Conservation (phyloP, 148 eudicot genomes). For the Beta vulgaris region DNA sequence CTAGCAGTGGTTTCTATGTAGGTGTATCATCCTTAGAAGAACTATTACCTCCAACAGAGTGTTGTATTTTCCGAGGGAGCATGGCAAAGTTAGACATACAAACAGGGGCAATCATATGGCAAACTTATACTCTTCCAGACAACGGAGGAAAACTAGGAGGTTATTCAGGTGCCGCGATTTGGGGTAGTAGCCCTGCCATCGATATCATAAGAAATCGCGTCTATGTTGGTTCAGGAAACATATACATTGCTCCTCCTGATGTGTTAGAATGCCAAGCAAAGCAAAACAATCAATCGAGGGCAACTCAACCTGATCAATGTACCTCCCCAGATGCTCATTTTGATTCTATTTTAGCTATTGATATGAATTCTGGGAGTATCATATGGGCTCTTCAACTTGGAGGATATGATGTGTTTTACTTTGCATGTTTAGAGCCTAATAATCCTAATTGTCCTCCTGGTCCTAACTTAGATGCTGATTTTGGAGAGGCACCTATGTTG, state of each 20-base stretch:
- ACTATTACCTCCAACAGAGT: constrained; percentile 31
- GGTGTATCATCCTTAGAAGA: constrained; percentile 67
- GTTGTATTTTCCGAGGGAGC: constrained; percentile 71
- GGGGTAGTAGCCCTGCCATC: constrained; percentile 73
- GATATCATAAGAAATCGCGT: constrained; percentile 41
- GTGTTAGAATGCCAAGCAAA: constrained; percentile 43
- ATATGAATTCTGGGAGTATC: constrained; percentile 37
- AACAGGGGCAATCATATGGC: constrained; percentile 55
- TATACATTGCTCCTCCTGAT: constrained; percentile 49
- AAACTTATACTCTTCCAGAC: constrained; percentile 54
- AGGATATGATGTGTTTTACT: constrained; percentile 53
- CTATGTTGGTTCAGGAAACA: constrained; percentile 51
- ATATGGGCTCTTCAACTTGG: constrained; percentile 50
- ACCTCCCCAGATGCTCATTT: constrained; percentile 43
- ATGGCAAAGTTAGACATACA: constrained; percentile 42
- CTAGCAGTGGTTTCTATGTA: constrained; percentile 40
- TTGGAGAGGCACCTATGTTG: constrained; percentile 80
- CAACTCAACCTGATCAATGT: constrained; percentile 47
- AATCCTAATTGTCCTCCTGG: constrained; percentile 66
- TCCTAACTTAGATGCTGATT: constrained; percentile 62
- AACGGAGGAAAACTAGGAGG: constrained; percentile 51
- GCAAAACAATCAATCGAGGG: constrained; percentile 44
- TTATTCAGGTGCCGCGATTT: constrained; percentile 62
- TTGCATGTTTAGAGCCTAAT: constrained; percentile 42
- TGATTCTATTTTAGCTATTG: constrained; percentile 46